Conservation (phyloP, 257 asterid species). For the Ligustrum vulgare region DNA sequence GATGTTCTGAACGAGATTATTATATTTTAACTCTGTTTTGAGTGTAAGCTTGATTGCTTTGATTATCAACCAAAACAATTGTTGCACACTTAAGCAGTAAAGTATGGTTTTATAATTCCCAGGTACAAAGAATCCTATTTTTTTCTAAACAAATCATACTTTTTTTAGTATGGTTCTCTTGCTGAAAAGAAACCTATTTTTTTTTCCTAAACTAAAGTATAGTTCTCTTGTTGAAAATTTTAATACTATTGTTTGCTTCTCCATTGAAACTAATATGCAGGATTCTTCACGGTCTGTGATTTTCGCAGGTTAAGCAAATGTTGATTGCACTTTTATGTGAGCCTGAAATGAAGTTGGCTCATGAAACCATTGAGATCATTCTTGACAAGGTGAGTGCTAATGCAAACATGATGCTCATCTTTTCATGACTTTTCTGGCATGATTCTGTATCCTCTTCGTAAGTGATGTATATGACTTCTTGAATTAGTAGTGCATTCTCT, state of each 20-base stretch:
- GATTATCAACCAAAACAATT: not conserved
- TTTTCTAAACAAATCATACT: too few relatives aligned
- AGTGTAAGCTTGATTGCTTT: constrained; percentile 10
- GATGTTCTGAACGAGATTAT: constrained; percentile 9
- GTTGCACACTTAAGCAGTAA: constrained; percentile 11
- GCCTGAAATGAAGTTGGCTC: constrained; percentile 94
- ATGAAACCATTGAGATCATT: constrained; percentile 85
- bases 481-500: not conserved
- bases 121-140: too few relatives aligned
- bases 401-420: not conserved
- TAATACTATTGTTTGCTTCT: constrained; percentile 13
- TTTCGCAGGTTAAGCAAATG: constrained; percentile 93
- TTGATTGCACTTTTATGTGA: constrained; percentile 86
- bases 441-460: constrained; percentile 5
- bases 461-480: not conserved
- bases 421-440: constrained; percentile 2
- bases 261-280: constrained; percentile 18
- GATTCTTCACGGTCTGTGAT: constrained; percentile 27
- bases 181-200: too few relatives aligned
- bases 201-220: too few relatives aligned
- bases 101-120: too few relatives aligned
- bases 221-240: too few relatives aligned
- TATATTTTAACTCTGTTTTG: constrained; percentile 10
- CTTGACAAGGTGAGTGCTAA: constrained; percentile 70
- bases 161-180: too few relatives aligned